Percentiles rank a stretch among this genome's conserved stretches.
Conservation (phyloP, 2,329 filamentous ascomycete genomes). For the Calonectria pseudoturangicola region DNA sequence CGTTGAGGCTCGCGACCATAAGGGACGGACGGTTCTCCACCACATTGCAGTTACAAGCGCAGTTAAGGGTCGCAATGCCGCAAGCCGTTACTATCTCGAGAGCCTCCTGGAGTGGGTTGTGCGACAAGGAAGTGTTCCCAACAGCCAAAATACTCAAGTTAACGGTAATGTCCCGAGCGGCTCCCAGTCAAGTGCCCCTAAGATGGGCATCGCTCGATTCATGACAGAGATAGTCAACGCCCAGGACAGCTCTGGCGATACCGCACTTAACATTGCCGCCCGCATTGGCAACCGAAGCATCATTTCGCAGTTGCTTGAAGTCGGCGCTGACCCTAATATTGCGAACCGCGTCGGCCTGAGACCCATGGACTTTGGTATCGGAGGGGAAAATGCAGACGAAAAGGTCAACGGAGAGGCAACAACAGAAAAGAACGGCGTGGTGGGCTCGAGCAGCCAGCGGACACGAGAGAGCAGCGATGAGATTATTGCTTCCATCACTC, state of each 20-base stretch:
- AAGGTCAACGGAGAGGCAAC: constrained; percentile 65
- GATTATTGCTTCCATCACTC: constrained; percentile 87
- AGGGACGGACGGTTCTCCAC: constrained; percentile 93
- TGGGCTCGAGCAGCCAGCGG: constrained; percentile 69
- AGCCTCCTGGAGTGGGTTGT: constrained; percentile 96
- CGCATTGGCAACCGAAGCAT: constrained; percentile 95
- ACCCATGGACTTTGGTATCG: constrained; percentile 96
- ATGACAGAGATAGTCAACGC: constrained; percentile 98
- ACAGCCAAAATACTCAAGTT: constrained; percentile 65
- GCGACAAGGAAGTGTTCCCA: constrained; percentile 82
- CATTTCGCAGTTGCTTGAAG: constrained; percentile 96
- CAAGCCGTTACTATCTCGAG: constrained; percentile 96
- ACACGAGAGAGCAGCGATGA: constrained; percentile 85
- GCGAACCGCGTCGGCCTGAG: constrained; percentile 91
- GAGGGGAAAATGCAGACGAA: constrained; percentile 75
- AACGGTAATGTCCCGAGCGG: constrained; percentile 61
- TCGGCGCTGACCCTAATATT: constrained; percentile 94
- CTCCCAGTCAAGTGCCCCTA: constrained; percentile 70
- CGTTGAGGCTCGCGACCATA: constrained; percentile 92
- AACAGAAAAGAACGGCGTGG: constrained; percentile 65
- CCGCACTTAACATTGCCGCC: constrained; percentile 93
- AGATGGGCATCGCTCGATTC: constrained; percentile 92
- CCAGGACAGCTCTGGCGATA: constrained; percentile 95
- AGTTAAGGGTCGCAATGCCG: constrained; percentile 92
- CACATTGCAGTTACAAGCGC: constrained; percentile 97